Base-by-base conservation (phyloP, 306 rosid genomes). In the Ceratonia siliqua region DNA sequence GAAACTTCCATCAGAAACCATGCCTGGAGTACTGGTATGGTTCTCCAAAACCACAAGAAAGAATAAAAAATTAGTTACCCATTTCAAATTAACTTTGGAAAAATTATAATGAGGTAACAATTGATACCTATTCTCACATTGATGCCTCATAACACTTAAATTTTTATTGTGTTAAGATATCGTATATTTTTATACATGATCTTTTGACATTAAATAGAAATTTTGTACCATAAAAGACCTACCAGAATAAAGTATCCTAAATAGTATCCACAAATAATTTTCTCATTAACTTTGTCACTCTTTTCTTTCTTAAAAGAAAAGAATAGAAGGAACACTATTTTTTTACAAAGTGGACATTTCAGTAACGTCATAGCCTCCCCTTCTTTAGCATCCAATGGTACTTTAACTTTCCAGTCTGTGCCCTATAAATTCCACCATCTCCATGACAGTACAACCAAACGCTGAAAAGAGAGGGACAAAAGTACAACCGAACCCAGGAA, bases 1-100 rank as follows among this genome's bases (percentile, higher is more conserved):
- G 68, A 80, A 80, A 81, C 68, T 77, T 85, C 70, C 69, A 64
- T 48, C 2, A 48, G 41, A 76, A 76, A 64, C 48, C 9, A 43
- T 11, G 49, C 49, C 49, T 43, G 18, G 18, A n/a, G n/a, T 30
- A 53, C 25, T 53, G 42, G 39, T 35, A 35, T 57, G 20, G 66
- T 63, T 73, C 35, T 38, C 38, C 2, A 64, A 22, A 68, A 30
- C 22, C 63, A 24, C 68, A 48, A 64, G 48, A 35, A 71, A 41
- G 53, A 77, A 65, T 49, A 49, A 49, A 46, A 36, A 71, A 32
- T 36, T 25, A 43, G 30, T 55, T 28, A 57, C 36, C n/a, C n/a
- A 32, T 63, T 62, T 33, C 48, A 55, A 45, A 33, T n/a, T n/a
- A n/a, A n/a, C 41, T 49, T 67, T 0, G 5, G 58, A 32, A 27